These are phyloP conservation scores for Emmonsia crescens DNA, from an alignment of 2,329 filamentous ascomycete species.

Conservation along the genomic window DNA sequence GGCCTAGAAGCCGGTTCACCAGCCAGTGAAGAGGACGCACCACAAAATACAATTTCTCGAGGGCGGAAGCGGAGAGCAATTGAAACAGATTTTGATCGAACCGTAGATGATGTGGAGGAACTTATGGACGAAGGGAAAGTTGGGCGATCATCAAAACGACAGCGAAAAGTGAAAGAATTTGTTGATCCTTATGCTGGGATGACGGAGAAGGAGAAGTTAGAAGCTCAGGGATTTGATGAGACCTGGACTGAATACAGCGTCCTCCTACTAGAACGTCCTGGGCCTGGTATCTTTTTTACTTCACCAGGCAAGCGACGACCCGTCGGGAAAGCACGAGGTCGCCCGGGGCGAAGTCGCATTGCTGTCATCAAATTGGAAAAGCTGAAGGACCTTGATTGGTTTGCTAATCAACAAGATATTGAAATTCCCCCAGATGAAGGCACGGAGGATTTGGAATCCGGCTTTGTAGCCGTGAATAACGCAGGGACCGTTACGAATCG, in stretches of 20 bases:
- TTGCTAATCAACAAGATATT: conserved; percentile 13
- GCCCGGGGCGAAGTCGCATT: conserved; percentile 29
- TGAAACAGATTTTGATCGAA: not conserved
- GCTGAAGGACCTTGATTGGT: conserved; percentile 28
- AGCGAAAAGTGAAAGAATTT: conserved; percentile 4
- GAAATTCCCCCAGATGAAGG: not conserved
- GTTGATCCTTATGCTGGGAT: conserved; percentile 18
- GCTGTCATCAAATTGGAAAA: conserved; percentile 29
- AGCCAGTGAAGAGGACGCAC: not conserved
- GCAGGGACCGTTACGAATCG: not conserved
- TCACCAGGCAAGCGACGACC: conserved; percentile 28
- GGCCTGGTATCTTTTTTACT: conserved; percentile 33
- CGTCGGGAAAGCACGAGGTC: conserved; percentile 28
- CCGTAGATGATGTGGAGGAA: not conserved
- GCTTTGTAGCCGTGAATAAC: not conserved
- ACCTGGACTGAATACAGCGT: conserved; percentile 32
- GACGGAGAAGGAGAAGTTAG: conserved; percentile 29
- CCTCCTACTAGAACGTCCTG: conserved; percentile 26
- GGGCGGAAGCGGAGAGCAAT: not conserved
- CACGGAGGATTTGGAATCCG: not conserved
- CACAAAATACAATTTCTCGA: not conserved
- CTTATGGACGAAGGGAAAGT: not conserved
- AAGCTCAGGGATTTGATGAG: conserved; percentile 31
- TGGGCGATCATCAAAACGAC: conserved; percentile 1
- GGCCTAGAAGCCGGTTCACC: not conserved